Evolutionary conservation across 306 rosid species (phyloP), one percentile per base, ranked within the genome.

Genomic region (Glycine soja): DNA sequence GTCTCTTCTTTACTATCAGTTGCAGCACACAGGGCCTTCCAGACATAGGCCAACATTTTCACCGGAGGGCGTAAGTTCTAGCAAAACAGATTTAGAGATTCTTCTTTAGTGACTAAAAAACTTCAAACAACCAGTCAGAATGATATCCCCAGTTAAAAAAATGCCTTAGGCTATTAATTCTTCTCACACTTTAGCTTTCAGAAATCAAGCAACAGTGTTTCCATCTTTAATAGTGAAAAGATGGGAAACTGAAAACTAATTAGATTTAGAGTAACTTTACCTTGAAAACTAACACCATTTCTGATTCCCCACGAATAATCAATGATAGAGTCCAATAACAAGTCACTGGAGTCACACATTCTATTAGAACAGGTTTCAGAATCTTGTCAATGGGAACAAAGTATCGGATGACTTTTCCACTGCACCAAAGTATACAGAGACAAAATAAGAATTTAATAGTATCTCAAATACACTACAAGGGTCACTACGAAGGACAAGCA

Each of bases 331-430:
- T 88, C 97, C 98, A 95, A 86, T 90, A 92, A 78, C 99, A 95
- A 57, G 99, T 95, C 70, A 93, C 84, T 4, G 99, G 97, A 52
- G 97, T 93, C 87, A 93, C 92, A 80, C 93, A 86, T 89, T 95
- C 99, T 59, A 88, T 71, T 59, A 95, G 83, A 64, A 88, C 89
- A 12, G 97, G 97, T 72, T 93, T 91, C 72, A 93, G 80, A 83
- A 95, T 89, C 89, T 89, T 90, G 87, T 90, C 91, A 19, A 90
- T 81, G 70, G 97, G 97, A 72, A 95, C 91, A 75, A 95, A 93
- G 75, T 78, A 76, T 53, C 95, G 87, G 63, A 11, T 48, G 71
- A 93, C 85, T 80, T 86, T 91, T 83, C 99, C 97, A 82, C 99
- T 73, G 74, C 40, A 34, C 59, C 52, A 84, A 76, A 30, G 53